A percentile compares a stretch with the other conserved stretches of the same genome.
Conservation (phyloP, 2,329 filamentous ascomycete genomes). For the Torrubiella hemipterigena region DNA sequence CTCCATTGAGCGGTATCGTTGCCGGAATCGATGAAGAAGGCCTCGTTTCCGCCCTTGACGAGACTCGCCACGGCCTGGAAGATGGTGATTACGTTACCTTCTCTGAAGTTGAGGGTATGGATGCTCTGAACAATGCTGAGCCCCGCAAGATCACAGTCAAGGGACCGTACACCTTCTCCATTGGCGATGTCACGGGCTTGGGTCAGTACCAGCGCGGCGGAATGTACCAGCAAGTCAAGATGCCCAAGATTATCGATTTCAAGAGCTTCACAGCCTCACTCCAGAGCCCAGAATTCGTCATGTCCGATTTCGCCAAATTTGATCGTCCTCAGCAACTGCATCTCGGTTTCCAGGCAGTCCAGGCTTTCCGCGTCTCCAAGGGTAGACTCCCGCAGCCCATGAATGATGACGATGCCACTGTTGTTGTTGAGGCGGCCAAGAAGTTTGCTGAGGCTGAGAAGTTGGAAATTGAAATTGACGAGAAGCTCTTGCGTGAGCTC, state of each 20-base stretch:
- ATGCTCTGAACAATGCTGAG: slow-evolving; percentile 67
- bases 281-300: slow-evolving; percentile 76
- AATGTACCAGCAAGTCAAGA: slow-evolving; percentile 92
- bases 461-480: slow-evolving; percentile 59
- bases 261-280: slow-evolving; percentile 67
- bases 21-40: slow-evolving; percentile 84
- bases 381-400: slow-evolving; percentile 70
- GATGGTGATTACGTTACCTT: slow-evolving; percentile 97
- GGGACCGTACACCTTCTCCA: slow-evolving; percentile 94
- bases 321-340: slow-evolving; percentile 89
- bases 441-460: slow-evolving; percentile 63
- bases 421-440: slow-evolving; percentile 65
- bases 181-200: slow-evolving; percentile 79
- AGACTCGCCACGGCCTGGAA: slow-evolving; percentile 87
- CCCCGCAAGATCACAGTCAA: slow-evolving; percentile 89
- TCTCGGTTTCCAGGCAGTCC: slow-evolving; percentile 82
- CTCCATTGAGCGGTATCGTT: slow-evolving; percentile 75
- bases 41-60: slow-evolving; percentile 83
- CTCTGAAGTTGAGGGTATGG: slow-evolving; percentile 86
- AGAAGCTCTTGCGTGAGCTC: slow-evolving; percentile 85
- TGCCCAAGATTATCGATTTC: slow-evolving; percentile 90
- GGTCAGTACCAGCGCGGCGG: slow-evolving; percentile 83
- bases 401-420: slow-evolving; percentile 70
- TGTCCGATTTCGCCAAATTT: slow-evolving; percentile 96
- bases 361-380: slow-evolving; percentile 68